A percentile compares a stretch with the other conserved stretches of the same genome.
Evolutionary conservation across 306 rosid genomes (phyloP).

Genomic region (Psophocarpus tetragonolobus): DNA sequence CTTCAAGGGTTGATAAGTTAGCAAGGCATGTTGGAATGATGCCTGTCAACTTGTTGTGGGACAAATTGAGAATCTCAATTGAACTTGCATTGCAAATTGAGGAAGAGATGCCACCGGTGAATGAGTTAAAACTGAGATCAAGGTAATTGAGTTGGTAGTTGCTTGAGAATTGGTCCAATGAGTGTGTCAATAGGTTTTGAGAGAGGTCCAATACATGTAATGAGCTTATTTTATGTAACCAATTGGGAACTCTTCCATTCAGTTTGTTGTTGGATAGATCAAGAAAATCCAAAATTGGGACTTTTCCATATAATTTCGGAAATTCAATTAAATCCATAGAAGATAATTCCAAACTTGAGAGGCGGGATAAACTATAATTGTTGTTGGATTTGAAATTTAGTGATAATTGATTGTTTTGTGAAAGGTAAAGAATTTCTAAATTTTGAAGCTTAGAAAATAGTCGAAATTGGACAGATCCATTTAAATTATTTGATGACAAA

Average conservation of each 20-base stretch:
- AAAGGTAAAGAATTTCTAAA: not conserved
- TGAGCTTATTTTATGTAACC: not conserved
- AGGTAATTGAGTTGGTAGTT: fast-evolving
- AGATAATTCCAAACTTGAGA: not conserved
- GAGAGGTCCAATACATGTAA: not conserved
- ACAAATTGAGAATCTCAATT: not conserved
- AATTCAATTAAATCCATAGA: not conserved
- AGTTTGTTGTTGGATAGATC: not conserved
- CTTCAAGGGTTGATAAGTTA: not conserved
- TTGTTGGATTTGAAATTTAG: not conserved
- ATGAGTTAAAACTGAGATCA: slow-evolving; percentile 20
- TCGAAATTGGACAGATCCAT: not conserved
- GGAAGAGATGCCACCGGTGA: slow-evolving; percentile 5
- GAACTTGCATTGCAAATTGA: slow-evolving; percentile 4
- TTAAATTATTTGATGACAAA: not conserved
- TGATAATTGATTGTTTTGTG: not conserved
- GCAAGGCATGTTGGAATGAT: slow-evolving; percentile 36
- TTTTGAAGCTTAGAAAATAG: not conserved
- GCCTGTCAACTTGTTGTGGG: slow-evolving; percentile 28
- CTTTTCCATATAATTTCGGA: not conserved
- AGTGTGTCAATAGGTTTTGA: slow-evolving; percentile 22
- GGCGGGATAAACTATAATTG: not conserved
- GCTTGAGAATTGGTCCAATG: not conserved
- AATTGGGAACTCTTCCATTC: not conserved
- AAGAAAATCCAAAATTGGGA: not conserved